These are phyloP conservation scores for Boletus smithii DNA, from an alignment of 1,284 basidiomycete species.

Conservation along the genomic window DNA sequence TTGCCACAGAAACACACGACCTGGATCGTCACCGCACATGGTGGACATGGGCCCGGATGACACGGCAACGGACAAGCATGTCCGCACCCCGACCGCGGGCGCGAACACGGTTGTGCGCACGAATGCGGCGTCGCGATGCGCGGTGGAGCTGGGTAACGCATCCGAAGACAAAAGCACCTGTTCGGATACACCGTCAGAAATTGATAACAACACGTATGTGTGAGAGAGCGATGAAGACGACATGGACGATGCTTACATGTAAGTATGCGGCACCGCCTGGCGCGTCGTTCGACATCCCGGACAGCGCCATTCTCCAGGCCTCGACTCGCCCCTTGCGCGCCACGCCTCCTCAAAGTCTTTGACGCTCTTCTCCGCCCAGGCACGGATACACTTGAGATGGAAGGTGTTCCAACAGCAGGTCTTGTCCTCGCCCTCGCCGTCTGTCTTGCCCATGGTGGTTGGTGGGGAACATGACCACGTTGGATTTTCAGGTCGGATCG, in stretches of 20 bases:
- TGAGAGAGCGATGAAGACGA: too few relatives aligned
- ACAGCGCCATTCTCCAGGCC: slow-evolving; percentile 78
- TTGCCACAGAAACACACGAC: slow-evolving; percentile 67
- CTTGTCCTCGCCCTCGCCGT: slow-evolving; percentile 24
- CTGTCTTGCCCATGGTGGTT: slow-evolving; percentile 34
- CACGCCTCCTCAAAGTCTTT: slow-evolving; percentile 76
- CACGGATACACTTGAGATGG: slow-evolving; percentile 75
- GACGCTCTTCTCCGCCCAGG: slow-evolving; percentile 78
- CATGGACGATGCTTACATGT: slow-evolving; percentile 46
- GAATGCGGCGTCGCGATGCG: slow-evolving; percentile 80
- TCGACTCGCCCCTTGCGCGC: slow-evolving; percentile 65
- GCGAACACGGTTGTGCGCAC: slow-evolving; percentile 76
- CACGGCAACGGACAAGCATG: slow-evolving; percentile 72
- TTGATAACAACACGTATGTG: too few relatives aligned
- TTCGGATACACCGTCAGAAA: too few relatives aligned
- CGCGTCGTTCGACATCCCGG: slow-evolving; percentile 84
- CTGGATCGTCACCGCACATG: slow-evolving; percentile 53
- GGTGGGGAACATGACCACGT: slow-evolving; percentile 78
- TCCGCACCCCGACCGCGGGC: slow-evolving; percentile 59
- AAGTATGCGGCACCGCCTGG: slow-evolving; percentile 59
- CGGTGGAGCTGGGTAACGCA: slow-evolving; percentile 66
- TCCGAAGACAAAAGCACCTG: slow-evolving; percentile 83
- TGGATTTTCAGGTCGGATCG: slow-evolving; percentile 67
- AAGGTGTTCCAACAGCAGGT: slow-evolving; percentile 84
- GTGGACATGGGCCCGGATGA: slow-evolving; percentile 79